Percentiles rank a stretch among this genome's conserved stretches.
These are phyloP conservation scores for Prorocentrum cordatum DNA, from an alignment of 169 alveolate species.

Conservation along the genomic window DNA sequence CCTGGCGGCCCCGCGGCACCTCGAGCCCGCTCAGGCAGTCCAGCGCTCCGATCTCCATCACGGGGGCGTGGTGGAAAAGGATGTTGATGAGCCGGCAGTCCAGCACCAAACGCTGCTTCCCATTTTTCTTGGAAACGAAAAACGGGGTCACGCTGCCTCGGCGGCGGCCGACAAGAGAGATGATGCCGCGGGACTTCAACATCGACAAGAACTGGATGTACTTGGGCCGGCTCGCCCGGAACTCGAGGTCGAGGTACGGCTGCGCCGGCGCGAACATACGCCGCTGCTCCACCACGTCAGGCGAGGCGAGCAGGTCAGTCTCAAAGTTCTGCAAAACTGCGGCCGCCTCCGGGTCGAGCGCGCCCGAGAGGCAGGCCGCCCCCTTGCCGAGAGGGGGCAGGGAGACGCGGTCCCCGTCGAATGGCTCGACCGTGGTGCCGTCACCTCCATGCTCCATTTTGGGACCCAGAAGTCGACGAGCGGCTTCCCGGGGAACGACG, in stretches of 20 bases:
- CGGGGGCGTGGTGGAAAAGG: background rate
- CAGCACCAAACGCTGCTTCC: background rate
- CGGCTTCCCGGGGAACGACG: too few species aligned
- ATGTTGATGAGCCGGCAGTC: background rate
- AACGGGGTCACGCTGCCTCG: background rate
- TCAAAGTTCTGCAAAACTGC: too few species aligned
- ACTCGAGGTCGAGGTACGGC: background rate
- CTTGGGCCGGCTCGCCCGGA: background rate
- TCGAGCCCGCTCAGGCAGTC: background rate
- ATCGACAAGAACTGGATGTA: background rate
- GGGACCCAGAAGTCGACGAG: too few species aligned
- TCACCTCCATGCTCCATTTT: too few species aligned
- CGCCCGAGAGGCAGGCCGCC: too few species aligned
- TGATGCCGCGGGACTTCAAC: background rate
- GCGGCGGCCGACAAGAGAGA: background rate
- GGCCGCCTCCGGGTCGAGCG: too few species aligned
- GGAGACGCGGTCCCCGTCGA: too few species aligned
- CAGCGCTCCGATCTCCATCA: background rate
- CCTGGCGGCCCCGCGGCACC: background rate
- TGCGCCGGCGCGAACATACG: too few species aligned
- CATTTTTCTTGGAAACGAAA: slow-evolving; percentile 1
- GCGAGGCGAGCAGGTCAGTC: too few species aligned
- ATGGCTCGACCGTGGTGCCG: too few species aligned
- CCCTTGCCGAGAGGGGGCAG: too few species aligned
- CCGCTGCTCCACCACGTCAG: too few species aligned